phyloP scores from a whole-genome alignment of 2,329 filamentous ascomycete species.

The Penicillium psychrosexuale region DNA sequence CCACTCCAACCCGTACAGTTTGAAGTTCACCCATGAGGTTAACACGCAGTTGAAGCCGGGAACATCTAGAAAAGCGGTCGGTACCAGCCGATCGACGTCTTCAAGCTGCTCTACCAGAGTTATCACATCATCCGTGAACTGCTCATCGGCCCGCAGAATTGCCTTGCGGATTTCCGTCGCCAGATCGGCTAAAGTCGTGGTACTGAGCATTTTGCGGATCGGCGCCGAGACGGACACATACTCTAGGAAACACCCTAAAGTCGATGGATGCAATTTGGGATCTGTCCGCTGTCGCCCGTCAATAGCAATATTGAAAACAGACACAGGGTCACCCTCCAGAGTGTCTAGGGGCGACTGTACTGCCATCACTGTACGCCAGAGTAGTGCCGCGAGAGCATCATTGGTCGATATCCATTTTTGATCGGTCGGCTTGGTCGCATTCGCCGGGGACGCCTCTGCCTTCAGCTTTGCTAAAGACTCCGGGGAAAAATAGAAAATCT shows the following conservation, averaged over 20 bases:
- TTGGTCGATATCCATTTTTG: slow-evolving; percentile 34
- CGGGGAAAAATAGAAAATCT: slow-evolving; percentile 33
- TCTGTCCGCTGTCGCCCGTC: slow-evolving; percentile 38
- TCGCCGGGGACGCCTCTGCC: slow-evolving; percentile 29
- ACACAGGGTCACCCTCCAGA: slow-evolving; percentile 33
- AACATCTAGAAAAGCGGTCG: slow-evolving; percentile 38
- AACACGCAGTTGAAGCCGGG: slow-evolving; percentile 35
- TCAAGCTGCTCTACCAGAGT: slow-evolving; percentile 31
- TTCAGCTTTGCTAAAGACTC: slow-evolving; percentile 31
- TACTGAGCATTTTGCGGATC: slow-evolving; percentile 28
- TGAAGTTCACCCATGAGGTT: slow-evolving; percentile 36
- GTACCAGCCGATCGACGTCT: slow-evolving; percentile 32
- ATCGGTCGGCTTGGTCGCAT: slow-evolving; percentile 26
- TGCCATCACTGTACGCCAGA: slow-evolving; percentile 34
- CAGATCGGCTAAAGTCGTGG: slow-evolving; percentile 33
- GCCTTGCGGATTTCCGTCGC: slow-evolving; percentile 36
- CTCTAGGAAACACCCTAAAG: slow-evolving; percentile 42
- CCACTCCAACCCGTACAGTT: slow-evolving; percentile 36
- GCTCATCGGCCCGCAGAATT: slow-evolving; percentile 30
- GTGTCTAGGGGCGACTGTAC: slow-evolving; percentile 30
- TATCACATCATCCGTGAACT: slow-evolving; percentile 31
- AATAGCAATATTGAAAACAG: slow-evolving; percentile 40
- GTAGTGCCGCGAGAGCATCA: slow-evolving; percentile 37
- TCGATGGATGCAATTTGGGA: slow-evolving; percentile 35
- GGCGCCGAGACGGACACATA: slow-evolving; percentile 29